Conservation (phyloP, 495 filamentous ascomycete species). For the Aspergillus sclerotiicarbonarius region DNA sequence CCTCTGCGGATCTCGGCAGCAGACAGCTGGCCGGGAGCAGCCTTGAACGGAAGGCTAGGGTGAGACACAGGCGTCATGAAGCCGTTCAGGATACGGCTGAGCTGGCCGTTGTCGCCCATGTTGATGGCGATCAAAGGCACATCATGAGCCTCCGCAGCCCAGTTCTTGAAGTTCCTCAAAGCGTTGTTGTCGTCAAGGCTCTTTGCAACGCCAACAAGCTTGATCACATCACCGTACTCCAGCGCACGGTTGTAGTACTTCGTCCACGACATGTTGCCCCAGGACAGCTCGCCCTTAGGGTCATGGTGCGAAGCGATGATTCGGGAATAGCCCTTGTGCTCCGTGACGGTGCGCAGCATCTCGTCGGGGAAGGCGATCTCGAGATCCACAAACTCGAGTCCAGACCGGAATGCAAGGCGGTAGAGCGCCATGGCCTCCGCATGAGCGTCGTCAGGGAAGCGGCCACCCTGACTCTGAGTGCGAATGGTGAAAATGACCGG, state of each 20-base stretch:
- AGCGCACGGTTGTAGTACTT: conserved; percentile 82
- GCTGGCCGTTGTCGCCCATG: conserved; percentile 86
- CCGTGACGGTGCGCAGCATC: conserved; percentile 63
- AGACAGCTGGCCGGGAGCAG: conserved; percentile 91
- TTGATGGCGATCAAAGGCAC: conserved; percentile 91
- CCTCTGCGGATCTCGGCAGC: conserved; percentile 82
- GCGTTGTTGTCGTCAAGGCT: conserved; percentile 80
- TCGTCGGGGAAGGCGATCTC: conserved; percentile 83
- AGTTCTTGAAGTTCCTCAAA: conserved; percentile 77
- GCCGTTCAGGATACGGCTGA: conserved; percentile 82
- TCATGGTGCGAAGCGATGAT: conserved; percentile 98
- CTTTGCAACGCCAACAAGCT: conserved; percentile 83
- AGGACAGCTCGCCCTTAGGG: conserved; percentile 72
- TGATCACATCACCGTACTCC: conserved; percentile 86
- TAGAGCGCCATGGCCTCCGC: conserved; percentile 72
- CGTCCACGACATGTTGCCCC: conserved; percentile 87
- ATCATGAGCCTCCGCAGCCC: conserved; percentile 67
- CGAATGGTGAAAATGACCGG: conserved; percentile 94
- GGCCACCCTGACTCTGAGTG: conserved; percentile 81
- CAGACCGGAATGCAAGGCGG: conserved; percentile 72
- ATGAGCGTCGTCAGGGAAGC: conserved; percentile 75
- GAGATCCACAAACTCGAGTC: conserved; percentile 88
- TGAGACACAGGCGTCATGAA: conserved; percentile 98
- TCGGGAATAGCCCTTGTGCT: conserved; percentile 66
- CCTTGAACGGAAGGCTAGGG: conserved; percentile 82